A percentile compares a stretch with the other conserved stretches of the same genome.
Evolutionary conservation across 2,329 filamentous ascomycete species (phyloP).

Genomic region (Aspergillus piperis): DNA sequence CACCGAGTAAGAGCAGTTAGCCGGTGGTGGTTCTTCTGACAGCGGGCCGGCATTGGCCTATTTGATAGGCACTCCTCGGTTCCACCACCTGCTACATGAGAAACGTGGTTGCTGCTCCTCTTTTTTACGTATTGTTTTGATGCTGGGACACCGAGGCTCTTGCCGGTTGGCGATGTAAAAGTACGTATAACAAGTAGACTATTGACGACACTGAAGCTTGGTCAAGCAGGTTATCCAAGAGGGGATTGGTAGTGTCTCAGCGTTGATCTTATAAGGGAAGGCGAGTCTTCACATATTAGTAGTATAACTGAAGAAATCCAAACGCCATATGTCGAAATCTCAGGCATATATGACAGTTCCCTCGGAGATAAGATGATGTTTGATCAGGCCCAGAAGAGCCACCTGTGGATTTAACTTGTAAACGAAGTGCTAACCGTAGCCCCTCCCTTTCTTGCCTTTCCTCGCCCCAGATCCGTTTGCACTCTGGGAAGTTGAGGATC

Average conservation of each 20-base stretch:
- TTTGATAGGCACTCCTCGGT: conserved; percentile 15
- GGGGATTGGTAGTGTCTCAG: neutral
- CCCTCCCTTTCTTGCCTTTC: too few relatives aligned
- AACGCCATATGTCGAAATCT: neutral
- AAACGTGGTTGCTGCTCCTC: conserved; percentile 10
- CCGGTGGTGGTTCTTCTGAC: conserved; percentile 20
- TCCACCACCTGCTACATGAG: conserved; percentile 14
- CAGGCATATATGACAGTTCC: neutral
- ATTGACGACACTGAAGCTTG: neutral
- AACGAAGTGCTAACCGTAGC: neutral
- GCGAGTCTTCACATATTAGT: neutral
- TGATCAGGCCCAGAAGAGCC: neutral
- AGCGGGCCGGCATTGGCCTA: conserved; percentile 19
- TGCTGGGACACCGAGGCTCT: neutral
- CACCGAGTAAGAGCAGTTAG: conserved; percentile 5
- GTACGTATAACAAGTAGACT: neutral
- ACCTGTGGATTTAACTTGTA: neutral
- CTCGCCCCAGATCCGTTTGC: neutral
- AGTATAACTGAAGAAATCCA: neutral
- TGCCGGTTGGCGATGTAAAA: too few relatives aligned
- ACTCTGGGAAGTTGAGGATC: neutral
- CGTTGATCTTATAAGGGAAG: neutral
- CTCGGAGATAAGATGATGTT: conserved; percentile 1
- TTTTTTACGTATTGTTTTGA: conserved; percentile 1
- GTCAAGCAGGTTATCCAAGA: neutral